Base-by-base conservation (phyloP, 2,329 filamentous ascomycete genomes). In the Chaetomiaceae sp. region DNA sequence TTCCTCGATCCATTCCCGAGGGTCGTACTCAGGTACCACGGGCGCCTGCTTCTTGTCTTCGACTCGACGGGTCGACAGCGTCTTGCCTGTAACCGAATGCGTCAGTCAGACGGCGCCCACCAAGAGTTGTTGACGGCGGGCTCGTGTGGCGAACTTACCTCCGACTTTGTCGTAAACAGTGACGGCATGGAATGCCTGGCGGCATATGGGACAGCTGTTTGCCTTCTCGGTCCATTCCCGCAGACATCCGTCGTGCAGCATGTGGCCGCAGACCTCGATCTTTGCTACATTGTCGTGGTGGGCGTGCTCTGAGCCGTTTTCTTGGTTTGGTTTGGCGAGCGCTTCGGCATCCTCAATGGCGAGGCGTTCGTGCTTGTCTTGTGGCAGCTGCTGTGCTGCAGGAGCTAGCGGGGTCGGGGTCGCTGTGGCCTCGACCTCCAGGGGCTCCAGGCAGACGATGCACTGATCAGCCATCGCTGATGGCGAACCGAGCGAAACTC, bases 151-250 rank as follows among this genome's bases (percentile, higher is more conserved):
- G 37, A 46, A 76, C 82, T 73, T 80, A 94, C 90, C 89, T 77
- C 89, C 87, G 65, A 90, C 73, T 61, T 79, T 82, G 66, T 87
- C 83, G 69, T 87, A 87, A 57, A 99, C 84, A 67, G 94, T 84
- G 61, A 99, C 91, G 63, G 86, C 75, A 71, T 97, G 92, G 75
- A 99, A 97, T 58, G 81, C 84, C 64, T 89, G 87, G 62, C 94
- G 88, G 73, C 94, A 99, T 70, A 99, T 96, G 41, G 94, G 94
- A 71, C 94, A 99, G 68, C 91, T 96, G 72, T 97, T 99, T 59
- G 94, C 92, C 69, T 95, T 87, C 72, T 95, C 89, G 41, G 92
- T 90, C 94, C 94, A 99, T 62, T 90, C 89, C 63, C 87, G 87
- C 62, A 99, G 79, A 71, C 94, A 99, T 48, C 87, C 84, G 73